Evolutionary conservation across 2,329 filamentous ascomycete species (phyloP).

Genomic region (Pseudogymnoascus sp.): DNA sequence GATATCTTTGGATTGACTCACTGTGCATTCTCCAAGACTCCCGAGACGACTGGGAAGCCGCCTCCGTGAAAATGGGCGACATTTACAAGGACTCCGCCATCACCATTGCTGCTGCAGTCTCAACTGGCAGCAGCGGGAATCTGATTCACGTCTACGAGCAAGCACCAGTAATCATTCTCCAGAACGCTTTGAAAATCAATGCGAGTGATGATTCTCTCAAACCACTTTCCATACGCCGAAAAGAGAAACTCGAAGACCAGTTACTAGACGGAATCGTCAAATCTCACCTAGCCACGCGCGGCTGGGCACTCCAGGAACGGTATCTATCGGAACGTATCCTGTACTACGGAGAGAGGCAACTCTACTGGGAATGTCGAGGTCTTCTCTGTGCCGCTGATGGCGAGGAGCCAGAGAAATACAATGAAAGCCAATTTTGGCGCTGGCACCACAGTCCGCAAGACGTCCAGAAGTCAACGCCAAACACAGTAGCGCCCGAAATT

Average conservation of each 20-base stretch:
- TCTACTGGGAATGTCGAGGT: conserved; percentile 14
- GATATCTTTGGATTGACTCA: conserved; percentile 3
- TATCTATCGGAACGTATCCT: conserved; percentile 9
- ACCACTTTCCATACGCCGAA: neutral
- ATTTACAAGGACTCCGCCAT: neutral
- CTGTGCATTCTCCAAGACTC: neutral
- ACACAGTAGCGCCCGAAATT: neutral
- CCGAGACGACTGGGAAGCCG: neutral
- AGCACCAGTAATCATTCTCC: neutral
- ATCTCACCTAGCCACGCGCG: neutral
- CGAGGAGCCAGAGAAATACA: neutral
- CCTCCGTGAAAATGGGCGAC: neutral
- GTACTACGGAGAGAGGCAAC: conserved; percentile 9
- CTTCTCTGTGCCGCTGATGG: neutral
- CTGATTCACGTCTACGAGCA: neutral
- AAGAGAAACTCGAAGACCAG: neutral
- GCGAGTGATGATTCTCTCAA: neutral
- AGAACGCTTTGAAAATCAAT: neutral
- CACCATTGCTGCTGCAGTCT: neutral
- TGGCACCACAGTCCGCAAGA: neutral
- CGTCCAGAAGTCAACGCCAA: neutral
- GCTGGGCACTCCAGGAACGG: conserved; percentile 12
- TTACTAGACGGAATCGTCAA: neutral
- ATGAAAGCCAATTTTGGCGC: neutral
- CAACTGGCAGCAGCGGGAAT: neutral